Base-by-base conservation (phyloP, 2,329 filamentous ascomycete genomes). In the Rhynchosporium agropyri region DNA sequence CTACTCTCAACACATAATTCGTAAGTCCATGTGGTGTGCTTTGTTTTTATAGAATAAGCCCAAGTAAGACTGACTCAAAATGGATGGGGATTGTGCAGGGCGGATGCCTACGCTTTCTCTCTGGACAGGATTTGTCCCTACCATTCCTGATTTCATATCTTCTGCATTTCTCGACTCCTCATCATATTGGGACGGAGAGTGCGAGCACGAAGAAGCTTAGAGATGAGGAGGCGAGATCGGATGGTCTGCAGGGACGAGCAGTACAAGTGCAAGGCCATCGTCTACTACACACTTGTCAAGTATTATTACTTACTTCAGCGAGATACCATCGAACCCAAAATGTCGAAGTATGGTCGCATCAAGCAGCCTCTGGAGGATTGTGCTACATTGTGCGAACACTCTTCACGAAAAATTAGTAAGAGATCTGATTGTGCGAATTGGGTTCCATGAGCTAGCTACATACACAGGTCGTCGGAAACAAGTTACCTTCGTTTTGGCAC, bases 241-340 rank as follows among this genome's bases (percentile, higher is more conserved):
- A 85, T 97, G 69, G 94, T 98, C 2, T 98, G 95, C 74, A 89
- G 95, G 42, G 95, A 99, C 69, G 95, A 99, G 75, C 94, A 98
- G 75, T 99, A 99, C 80, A 98, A 98, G 76, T 97, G 96, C 78
- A 98, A 98, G 75, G 91, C 93, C 4, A 97, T 98, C 63, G 83
- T 97, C 50, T 97, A 93, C 75, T 97, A 89, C 74, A 91, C 92
- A 0, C 81, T 98, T 3, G 79, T 89, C 10, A 95, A 92, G 71
- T 98, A 98, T 74, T 80, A 42, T 43, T 69, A 8, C 54, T 20
- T n/a, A 28, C 63, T 9, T 20, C 68, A 26, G 61, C 15, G 58
- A 48, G 65, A 67, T n/a, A 62, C 46, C 1, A 66, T 74, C 2
- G 70, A 73, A 79, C 78, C 75, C 61, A 76, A 79, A 2, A 86